Evolutionary conservation across 805 yeast genomes (phyloP).

Genomic region (Ogataea paraovalis): DNA sequence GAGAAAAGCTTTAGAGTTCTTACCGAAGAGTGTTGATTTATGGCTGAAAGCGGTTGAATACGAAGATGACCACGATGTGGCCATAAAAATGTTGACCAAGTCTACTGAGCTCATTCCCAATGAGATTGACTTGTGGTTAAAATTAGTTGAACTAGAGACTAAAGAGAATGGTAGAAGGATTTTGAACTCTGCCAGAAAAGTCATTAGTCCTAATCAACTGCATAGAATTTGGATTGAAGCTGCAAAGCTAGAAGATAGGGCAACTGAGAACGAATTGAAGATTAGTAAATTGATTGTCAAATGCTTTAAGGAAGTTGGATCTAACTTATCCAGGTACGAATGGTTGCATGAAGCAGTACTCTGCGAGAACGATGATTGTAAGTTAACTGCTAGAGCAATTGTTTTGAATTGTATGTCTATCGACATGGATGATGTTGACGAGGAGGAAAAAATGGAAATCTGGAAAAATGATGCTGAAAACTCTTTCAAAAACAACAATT

Average conservation of each 20-base stretch:
- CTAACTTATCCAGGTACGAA: conserved; percentile 33
- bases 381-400: conserved; percentile 50
- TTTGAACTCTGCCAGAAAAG: conserved; percentile 58
- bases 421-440: conserved; percentile 22
- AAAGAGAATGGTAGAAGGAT: conserved; percentile 48
- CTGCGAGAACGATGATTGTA: conserved; percentile 46
- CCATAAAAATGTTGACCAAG: conserved; percentile 49
- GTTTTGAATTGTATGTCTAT: conserved; percentile 39
- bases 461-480: conserved; percentile 37
- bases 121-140: conserved; percentile 63
- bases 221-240: conserved; percentile 67
- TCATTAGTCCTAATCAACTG: conserved; percentile 43
- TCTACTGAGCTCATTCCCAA: conserved; percentile 69
- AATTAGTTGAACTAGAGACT: conserved; percentile 43
- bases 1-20: conserved; percentile 64
- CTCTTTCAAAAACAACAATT: conserved; percentile 21
- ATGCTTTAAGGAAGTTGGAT: conserved; percentile 40
- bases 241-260: conserved; percentile 60
- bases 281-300: conserved; percentile 45
- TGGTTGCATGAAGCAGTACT: conserved; percentile 58
- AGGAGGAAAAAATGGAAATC: conserved; percentile 20
- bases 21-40: conserved; percentile 54
- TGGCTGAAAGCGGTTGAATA: conserved; percentile 66
- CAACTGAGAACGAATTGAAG: conserved; percentile 39
- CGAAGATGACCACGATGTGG: conserved; percentile 52